A percentile compares a stretch with the other conserved stretches of the same genome.
Conservation (phyloP, 2,329 filamentous ascomycete species). For the Beauveria sp. region DNA sequence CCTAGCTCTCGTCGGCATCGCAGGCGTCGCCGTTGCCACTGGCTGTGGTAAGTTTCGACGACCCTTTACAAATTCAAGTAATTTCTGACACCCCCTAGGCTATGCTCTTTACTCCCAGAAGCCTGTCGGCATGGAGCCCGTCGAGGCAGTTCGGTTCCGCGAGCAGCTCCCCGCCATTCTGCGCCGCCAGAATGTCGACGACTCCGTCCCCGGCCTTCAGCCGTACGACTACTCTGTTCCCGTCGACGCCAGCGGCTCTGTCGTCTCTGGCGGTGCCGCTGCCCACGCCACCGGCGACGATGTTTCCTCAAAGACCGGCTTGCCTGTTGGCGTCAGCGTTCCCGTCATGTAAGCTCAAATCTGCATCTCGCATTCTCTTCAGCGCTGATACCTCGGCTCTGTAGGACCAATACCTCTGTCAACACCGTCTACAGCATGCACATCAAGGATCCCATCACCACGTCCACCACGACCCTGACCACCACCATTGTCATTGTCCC, state of each 20-base stretch:
- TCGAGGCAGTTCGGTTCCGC: neutral
- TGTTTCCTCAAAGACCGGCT: neutral
- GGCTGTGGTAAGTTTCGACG: neutral
- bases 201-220: constrained; percentile 4
- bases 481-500: constrained; percentile 16
- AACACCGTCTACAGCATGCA: constrained; percentile 27
- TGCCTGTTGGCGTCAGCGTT: constrained; percentile 18
- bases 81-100: neutral
- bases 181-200: constrained; percentile 1
- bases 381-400: neutral
- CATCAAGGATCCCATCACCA: constrained; percentile 15
- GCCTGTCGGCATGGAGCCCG: neutral
- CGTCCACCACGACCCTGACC: constrained; percentile 14
- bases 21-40: neutral
- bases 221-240: constrained; percentile 8
- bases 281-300: neutral
- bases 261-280: neutral
- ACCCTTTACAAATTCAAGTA: neutral
- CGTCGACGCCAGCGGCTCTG: neutral
- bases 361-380: too few relatives aligned
- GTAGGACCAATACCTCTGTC: constrained; percentile 26
- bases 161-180: constrained; percentile 5
- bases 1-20: constrained; percentile 1
- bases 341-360: constrained; percentile 28
- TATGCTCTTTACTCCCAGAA: neutral